Conservation (phyloP, 2,329 filamentous ascomycete species). For the Alternaria dauci region DNA sequence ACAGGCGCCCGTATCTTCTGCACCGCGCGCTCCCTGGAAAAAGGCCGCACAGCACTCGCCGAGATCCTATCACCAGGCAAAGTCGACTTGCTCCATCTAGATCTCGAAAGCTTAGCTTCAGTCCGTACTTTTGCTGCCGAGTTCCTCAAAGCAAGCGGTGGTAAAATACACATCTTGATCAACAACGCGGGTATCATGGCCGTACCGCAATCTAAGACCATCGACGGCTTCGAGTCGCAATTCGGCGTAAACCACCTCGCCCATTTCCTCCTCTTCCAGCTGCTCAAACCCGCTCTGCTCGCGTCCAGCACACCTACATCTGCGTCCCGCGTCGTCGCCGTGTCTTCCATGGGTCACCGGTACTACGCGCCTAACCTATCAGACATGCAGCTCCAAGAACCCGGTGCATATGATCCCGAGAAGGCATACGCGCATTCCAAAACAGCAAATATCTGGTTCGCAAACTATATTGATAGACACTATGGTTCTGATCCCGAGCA, state of each 20-base stretch:
- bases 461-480: background rate
- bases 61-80: background rate
- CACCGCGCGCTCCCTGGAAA: slow-evolving; percentile 50
- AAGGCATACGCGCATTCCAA: background rate
- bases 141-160: background rate
- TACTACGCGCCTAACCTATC: background rate
- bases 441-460: background rate
- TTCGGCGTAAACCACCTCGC: background rate
- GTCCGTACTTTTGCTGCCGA: background rate
- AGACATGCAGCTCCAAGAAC: background rate
- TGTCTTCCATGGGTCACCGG: background rate
- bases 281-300: background rate
- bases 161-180: background rate
- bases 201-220: background rate
- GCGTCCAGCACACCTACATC: background rate
- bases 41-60: slow-evolving; percentile 21
- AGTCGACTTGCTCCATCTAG: background rate
- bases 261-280: background rate
- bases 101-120: background rate
- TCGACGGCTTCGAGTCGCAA: background rate
- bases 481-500: background rate
- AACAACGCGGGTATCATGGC: background rate
- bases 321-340: background rate
- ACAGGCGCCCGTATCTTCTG: slow-evolving; percentile 58
- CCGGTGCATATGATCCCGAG: background rate